These are phyloP conservation scores for Magnusiomyces clavatus DNA, from an alignment of 1,139 yeast species.

Conservation along the genomic window DNA sequence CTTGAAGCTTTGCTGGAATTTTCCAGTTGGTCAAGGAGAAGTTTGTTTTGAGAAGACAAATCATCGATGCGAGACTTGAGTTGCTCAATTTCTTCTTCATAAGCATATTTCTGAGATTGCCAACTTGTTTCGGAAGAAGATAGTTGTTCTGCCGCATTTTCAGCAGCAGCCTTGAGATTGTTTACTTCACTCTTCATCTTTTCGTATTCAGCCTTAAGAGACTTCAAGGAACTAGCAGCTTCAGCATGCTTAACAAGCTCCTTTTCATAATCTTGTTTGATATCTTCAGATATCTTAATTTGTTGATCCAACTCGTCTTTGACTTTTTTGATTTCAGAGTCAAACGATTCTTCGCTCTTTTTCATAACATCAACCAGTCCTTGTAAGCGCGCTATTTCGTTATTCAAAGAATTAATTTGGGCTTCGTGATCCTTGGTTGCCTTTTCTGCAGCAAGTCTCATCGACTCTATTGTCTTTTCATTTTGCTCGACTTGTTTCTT, in stretches of 20 bases:
- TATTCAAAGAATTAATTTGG: slow-evolving; percentile 23
- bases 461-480: too few species aligned
- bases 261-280: slow-evolving; percentile 50
- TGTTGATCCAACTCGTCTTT: slow-evolving; percentile 47
- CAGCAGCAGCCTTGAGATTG: slow-evolving; percentile 32
- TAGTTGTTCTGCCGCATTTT: slow-evolving; percentile 30
- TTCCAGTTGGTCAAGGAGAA: slow-evolving; percentile 67
- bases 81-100: slow-evolving; percentile 48
- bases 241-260: slow-evolving; percentile 53
- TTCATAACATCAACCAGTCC: slow-evolving; percentile 39
- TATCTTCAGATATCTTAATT: slow-evolving; percentile 41
- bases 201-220: slow-evolving; percentile 40
- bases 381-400: slow-evolving; percentile 34
- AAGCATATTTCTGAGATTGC: slow-evolving; percentile 36
- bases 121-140: slow-evolving; percentile 37
- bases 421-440: slow-evolving; percentile 19
- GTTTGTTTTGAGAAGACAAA: slow-evolving; percentile 55
- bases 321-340: slow-evolving; percentile 20
- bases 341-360: slow-evolving; percentile 32
- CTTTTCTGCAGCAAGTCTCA: slow-evolving; percentile 12
- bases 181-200: slow-evolving; percentile 35
- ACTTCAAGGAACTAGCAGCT: slow-evolving; percentile 41
- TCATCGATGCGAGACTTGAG: slow-evolving; percentile 43
- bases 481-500: too few species aligned
- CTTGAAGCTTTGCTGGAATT: slow-evolving; percentile 14